Percentiles rank a stretch among this genome's conserved stretches.
phyloP scores from a whole-genome alignment of 305 asterid genomes.

The Rubia tinctorum region DNA sequence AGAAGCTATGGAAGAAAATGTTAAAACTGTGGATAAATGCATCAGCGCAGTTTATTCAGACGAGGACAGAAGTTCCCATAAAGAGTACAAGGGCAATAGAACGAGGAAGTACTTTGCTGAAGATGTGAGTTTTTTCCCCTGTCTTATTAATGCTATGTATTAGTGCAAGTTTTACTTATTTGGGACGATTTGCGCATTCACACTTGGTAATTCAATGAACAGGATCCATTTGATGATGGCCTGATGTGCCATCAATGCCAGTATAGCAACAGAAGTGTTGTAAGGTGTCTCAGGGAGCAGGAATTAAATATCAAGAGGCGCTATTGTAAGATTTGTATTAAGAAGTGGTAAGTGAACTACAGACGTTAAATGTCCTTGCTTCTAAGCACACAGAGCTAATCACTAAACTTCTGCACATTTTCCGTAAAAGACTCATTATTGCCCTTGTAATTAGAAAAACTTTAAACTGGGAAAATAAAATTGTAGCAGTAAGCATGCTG shows the following conservation, averaged over 20 bases:
- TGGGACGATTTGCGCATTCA: conserved; percentile 4
- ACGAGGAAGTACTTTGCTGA: background rate
- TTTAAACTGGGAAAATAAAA: background rate
- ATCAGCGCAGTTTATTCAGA: background rate
- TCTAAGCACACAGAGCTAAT: background rate
- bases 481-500: background rate
- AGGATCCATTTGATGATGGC: conserved; percentile 41
- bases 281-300: conserved; percentile 37
- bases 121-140: conserved; percentile 18
- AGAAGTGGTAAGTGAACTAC: conserved; percentile 32
- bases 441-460: background rate
- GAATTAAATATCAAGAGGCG: conserved; percentile 23
- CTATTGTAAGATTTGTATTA: conserved; percentile 45
- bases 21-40: conserved; percentile 5
- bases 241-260: conserved; percentile 73
- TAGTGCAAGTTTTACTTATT: background rate
- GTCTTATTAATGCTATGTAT: conserved; percentile 8
- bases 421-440: background rate
- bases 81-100: background rate
- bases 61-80: background rate
- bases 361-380: background rate
- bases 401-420: background rate
- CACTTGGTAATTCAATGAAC: conserved; percentile 18
- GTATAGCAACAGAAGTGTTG: conserved; percentile 46
- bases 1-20: conserved; percentile 19